Evolutionary conservation across 2,329 filamentous ascomycete species (phyloP).

Genomic region (Diaporthe longicolla): DNA sequence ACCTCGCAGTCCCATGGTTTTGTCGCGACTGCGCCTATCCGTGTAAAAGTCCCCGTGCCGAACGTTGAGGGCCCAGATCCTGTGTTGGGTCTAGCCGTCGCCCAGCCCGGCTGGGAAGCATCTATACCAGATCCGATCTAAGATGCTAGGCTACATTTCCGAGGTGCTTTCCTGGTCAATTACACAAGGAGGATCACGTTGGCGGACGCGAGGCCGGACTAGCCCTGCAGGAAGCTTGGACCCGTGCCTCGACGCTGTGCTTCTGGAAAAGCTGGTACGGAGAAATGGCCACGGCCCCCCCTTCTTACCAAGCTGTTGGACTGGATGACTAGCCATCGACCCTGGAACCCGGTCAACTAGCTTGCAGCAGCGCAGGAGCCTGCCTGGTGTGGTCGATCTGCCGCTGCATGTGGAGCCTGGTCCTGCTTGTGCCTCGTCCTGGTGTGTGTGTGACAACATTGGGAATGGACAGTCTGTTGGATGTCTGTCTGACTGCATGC

Average conservation of each 20-base stretch:
- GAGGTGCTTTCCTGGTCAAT: conserved; percentile 24
- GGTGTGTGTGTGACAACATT: conserved; percentile 1
- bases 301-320: conserved; percentile 34
- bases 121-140: conserved; percentile 33
- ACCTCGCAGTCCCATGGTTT: conserved; percentile 10
- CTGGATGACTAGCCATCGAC: background rate
- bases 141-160: conserved; percentile 33
- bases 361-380: conserved; percentile 29
- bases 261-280: conserved; percentile 32
- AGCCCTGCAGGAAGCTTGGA: conserved; percentile 30
- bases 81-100: background rate
- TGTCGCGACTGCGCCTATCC: background rate
- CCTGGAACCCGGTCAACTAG: conserved; percentile 30
- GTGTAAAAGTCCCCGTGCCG: conserved; percentile 10
- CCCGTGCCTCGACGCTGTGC: conserved; percentile 21
- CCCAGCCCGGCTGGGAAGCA: conserved; percentile 1
- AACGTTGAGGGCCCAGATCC: background rate
- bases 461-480: conserved; percentile 1
- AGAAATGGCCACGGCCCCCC: conserved; percentile 12
- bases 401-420: conserved; percentile 26
- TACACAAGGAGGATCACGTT: conserved; percentile 10
- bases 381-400: conserved; percentile 38
- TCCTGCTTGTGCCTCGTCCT: conserved; percentile 20
- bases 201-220: conserved; percentile 6
- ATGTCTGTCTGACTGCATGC: conserved; percentile 22